Evolutionary conservation across 73 alveolate genomes (phyloP).

Genomic region (Tetrahymena borealis): DNA sequence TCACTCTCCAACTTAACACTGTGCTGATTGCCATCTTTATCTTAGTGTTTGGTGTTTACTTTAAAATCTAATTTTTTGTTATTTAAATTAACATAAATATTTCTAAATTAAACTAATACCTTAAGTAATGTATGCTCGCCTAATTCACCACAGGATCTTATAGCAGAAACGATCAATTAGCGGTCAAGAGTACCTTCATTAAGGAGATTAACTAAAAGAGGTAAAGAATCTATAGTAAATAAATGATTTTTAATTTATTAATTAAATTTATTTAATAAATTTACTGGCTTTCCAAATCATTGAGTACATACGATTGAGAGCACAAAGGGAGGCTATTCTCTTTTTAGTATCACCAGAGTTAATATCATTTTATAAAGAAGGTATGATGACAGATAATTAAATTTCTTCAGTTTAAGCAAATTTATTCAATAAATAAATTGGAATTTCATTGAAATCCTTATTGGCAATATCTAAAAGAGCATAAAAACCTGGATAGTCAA

Average conservation of each 20-base stretch:
- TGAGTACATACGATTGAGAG: constrained; percentile 78
- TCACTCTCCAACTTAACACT: constrained; percentile 66
- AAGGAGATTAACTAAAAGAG: constrained; percentile 53
- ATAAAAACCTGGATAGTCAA: constrained; percentile 68
- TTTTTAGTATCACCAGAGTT: constrained; percentile 53
- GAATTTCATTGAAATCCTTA: constrained; percentile 68
- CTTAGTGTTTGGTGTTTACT: constrained; percentile 55
- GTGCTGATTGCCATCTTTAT: constrained; percentile 80
- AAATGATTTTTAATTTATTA: neutral
- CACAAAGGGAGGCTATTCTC: constrained; percentile 72
- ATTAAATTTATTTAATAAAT: neutral
- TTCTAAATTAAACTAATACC: neutral
- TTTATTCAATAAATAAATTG: constrained; percentile 60
- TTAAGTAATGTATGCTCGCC: constrained; percentile 78
- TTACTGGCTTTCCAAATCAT: constrained; percentile 62
- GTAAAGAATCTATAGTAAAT: constrained; percentile 50
- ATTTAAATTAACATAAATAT: neutral
- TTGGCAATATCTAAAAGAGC: constrained; percentile 75
- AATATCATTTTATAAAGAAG: constrained; percentile 67
- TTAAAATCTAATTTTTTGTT: neutral
- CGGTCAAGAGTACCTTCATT: constrained; percentile 83
- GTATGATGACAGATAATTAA: constrained; percentile 70
- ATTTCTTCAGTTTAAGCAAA: constrained; percentile 71
- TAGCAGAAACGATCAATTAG: constrained; percentile 72
- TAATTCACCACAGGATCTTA: constrained; percentile 64